These are phyloP conservation scores for Penicillium atrosanguineum DNA, from an alignment of 495 filamentous ascomycete genomes.

Conservation along the genomic window DNA sequence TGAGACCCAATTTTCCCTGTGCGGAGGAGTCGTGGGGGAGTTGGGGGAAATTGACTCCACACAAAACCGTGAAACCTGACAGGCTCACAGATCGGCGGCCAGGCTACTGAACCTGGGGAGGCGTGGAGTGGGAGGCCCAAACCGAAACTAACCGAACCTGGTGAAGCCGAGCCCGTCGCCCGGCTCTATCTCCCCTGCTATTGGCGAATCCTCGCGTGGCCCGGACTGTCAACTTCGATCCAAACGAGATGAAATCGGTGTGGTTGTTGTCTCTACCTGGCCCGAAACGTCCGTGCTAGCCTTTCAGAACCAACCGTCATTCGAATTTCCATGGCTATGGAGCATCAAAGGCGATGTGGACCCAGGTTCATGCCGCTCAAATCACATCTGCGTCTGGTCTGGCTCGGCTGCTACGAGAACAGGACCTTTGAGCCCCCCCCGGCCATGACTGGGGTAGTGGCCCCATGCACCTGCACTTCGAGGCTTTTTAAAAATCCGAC, in stretches of 20 bases:
- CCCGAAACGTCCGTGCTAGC: background rate
- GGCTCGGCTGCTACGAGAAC: slow-evolving; percentile 16
- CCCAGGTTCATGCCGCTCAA: slow-evolving; percentile 4
- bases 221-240: background rate
- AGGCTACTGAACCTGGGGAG: slow-evolving; percentile 2
- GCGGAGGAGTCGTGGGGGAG: background rate
- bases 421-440: slow-evolving; percentile 1
- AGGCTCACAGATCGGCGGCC: slow-evolving; percentile 18
- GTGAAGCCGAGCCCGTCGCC: slow-evolving; percentile 15
- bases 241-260: background rate
- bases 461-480: background rate
- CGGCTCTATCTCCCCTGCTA: background rate
- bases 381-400: slow-evolving; percentile 7
- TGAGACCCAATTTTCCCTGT: background rate
- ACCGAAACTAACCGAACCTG: slow-evolving; percentile 17
- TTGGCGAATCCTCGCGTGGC: slow-evolving; percentile 14
- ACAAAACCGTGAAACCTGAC: slow-evolving; percentile 3
- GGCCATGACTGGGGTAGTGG: slow-evolving; percentile 8
- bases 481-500: slow-evolving; percentile 19
- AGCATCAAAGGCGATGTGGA: slow-evolving; percentile 3
- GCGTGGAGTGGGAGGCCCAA: background rate
- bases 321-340: background rate
- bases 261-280: background rate
- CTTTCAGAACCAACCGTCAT: slow-evolving; percentile 2
- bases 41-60: background rate